These are phyloP conservation scores for Austropuccinia psidii DNA, from an alignment of 1,284 basidiomycete species.

Conservation along the genomic window DNA sequence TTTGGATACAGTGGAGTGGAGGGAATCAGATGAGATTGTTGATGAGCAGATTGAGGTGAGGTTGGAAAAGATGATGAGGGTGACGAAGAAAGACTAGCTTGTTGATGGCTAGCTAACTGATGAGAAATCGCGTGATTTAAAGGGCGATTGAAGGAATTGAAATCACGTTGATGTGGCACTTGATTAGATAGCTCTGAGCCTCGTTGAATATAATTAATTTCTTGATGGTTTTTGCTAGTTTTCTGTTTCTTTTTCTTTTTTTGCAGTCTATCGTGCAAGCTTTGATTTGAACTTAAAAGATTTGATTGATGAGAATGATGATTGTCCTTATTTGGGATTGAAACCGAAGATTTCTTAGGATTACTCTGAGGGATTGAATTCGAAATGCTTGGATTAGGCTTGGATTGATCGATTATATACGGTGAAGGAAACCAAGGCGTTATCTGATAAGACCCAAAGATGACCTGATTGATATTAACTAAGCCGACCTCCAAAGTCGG, in stretches of 20 bases:
- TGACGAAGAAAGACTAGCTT: no score
- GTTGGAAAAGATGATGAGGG: no score
- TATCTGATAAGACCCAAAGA: slow-evolving; percentile 46
- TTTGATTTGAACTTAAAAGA: not conserved
- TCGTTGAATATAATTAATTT: not conserved
- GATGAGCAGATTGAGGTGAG: no score
- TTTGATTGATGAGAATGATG: not conserved
- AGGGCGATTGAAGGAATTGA: not conserved
- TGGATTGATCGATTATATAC: slow-evolving; percentile 44
- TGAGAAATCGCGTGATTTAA: slow-evolving; percentile 46
- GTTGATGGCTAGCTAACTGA: no score
- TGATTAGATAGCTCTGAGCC: not conserved
- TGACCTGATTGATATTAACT: slow-evolving; percentile 40
- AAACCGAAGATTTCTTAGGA: not conserved
- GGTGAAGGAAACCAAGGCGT: slow-evolving; percentile 47
- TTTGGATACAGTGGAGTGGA: no score
- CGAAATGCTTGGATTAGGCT: slow-evolving; percentile 5
- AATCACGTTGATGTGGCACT: not conserved
- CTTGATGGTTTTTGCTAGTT: not conserved
- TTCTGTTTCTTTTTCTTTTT: not conserved
- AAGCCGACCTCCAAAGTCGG: slow-evolving; percentile 7
- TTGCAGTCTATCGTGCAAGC: not conserved
- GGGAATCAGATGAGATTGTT: no score
- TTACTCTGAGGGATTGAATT: slow-evolving; percentile 1
- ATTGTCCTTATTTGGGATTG: not conserved